A percentile compares a stretch with the other conserved stretches of the same genome.
These are phyloP conservation scores for Pseudoneurospora amorphoporcata DNA, from an alignment of 495 filamentous ascomycete genomes.

Conservation along the genomic window DNA sequence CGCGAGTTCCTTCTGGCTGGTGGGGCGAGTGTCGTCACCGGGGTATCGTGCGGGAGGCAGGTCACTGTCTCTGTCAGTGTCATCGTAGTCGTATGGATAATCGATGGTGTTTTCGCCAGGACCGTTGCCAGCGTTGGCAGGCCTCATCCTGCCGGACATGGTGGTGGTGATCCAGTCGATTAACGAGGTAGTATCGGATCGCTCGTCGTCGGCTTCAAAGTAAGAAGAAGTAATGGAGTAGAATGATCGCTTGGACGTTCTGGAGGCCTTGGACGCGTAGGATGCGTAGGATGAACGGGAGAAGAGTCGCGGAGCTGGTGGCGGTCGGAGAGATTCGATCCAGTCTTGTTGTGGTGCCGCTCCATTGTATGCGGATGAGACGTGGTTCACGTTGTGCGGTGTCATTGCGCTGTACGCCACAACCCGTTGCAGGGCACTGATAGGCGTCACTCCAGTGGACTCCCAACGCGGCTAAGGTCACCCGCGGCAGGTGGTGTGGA, in stretches of 20 bases:
- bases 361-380: not conserved
- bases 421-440: not conserved
- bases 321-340: slow-evolving; percentile 14
- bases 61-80: not conserved
- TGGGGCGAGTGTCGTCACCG: slow-evolving; percentile 80
- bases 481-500: not conserved
- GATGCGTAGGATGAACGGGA: slow-evolving; percentile 31
- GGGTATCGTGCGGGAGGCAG: slow-evolving; percentile 40
- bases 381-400: not conserved
- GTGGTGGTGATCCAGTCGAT: not conserved
- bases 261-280: not conserved
- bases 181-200: slow-evolving; percentile 23
- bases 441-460: not conserved
- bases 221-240: slow-evolving; percentile 36
- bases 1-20: slow-evolving; percentile 74
- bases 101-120: slow-evolving; percentile 14
- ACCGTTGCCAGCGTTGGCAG: slow-evolving; percentile 1
- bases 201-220: slow-evolving; percentile 55
- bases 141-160: slow-evolving; percentile 17
- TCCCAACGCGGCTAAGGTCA: not conserved
- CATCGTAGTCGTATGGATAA: slow-evolving; percentile 1
- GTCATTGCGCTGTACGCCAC: not conserved
- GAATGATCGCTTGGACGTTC: slow-evolving; percentile 30
- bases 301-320: slow-evolving; percentile 30
- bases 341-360: slow-evolving; percentile 4